phyloP scores from a whole-genome alignment of 1,284 basidiomycete genomes.

The Apiotrichum sp. region DNA sequence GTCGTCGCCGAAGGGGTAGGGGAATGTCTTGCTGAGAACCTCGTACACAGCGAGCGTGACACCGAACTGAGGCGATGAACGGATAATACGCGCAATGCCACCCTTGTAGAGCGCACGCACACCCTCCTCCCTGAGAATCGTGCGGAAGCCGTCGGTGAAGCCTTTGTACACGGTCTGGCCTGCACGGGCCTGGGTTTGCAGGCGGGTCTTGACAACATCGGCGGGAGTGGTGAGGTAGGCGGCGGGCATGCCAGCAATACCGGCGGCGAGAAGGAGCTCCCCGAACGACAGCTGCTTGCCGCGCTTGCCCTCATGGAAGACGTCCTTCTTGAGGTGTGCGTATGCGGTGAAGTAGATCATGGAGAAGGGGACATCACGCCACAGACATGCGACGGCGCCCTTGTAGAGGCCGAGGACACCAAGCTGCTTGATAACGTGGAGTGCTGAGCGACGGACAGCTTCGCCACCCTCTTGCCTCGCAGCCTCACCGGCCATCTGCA shows the following conservation, averaged over 20 bases:
- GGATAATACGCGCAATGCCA: constrained; percentile 62
- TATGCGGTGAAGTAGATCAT: constrained; percentile 52
- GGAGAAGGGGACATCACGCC: constrained; percentile 58
- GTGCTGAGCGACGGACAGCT: constrained; percentile 71
- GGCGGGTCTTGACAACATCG: constrained; percentile 97
- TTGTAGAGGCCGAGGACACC: constrained; percentile 89
- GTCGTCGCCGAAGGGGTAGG: constrained; percentile 66
- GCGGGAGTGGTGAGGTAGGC: constrained; percentile 32
- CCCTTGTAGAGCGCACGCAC: constrained; percentile 83
- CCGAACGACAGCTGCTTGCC: constrained; percentile 88
- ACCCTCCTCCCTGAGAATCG: constrained; percentile 63
- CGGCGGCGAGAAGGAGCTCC: constrained; percentile 65
- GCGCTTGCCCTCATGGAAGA: constrained; percentile 92
- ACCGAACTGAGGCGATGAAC: constrained; percentile 61
- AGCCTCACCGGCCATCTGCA: constrained; percentile 86
- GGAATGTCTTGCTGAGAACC: constrained; percentile 65
- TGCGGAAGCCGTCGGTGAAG: constrained; percentile 77
- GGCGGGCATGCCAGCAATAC: constrained; percentile 70
- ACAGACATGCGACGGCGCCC: constrained; percentile 43
- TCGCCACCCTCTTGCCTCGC: constrained; percentile 66
- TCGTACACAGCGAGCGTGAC: constrained; percentile 89
- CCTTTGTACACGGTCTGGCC: constrained; percentile 94
- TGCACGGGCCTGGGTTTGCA: constrained; percentile 90
- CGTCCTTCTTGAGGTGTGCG: constrained; percentile 59
- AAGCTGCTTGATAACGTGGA: constrained; percentile 87